Evolutionary conservation across 768 basidiomycete species (phyloP), one percentile per base, ranked within the genome.

Genomic region (Tulasnella sp.): DNA sequence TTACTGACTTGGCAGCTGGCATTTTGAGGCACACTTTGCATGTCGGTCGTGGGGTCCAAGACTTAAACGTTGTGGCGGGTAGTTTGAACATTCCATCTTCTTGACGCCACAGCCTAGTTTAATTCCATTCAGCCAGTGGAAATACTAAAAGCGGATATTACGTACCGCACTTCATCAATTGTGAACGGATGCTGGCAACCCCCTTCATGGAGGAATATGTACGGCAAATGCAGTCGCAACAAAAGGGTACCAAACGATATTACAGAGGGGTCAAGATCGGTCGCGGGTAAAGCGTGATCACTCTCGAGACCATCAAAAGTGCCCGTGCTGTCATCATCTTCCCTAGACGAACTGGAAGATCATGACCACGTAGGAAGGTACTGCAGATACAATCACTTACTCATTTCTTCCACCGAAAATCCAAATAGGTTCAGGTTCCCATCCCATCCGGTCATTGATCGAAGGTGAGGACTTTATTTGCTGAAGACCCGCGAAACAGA

Each of bases 141-240:
- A 66, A 9, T 37, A 19, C 64, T 19, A 35, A 66, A 41, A 22
- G 16, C 29, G 36, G 16, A 52, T 34, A 37, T 70, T 79, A 47
- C n/a, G n/a, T 76, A 86, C 92, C 93, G 84, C 74, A 94, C 88
- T 74, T 90, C 85, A 73, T 91, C 87, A 42, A 94, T 75, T 26
- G 89, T 84, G 26, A 92, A 75, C 77, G 88, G 90, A 77, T 94
- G 92, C 75, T 93, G 91, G 77, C 92, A 94, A 76, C 86, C 89
- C 39, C 92, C 92, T 69, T 85, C 84, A 76, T 94, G 92, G 19
- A 93, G 81, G 70, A 94, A 80, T 87, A 90, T 92, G 75, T 94
- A 94, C 0, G 93, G 93, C 76, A 89, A 84, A 75, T 90, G 85
- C 41, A 91, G 78, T 37, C 88, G 84, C 26, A 93, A 78, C 3